Evolutionary conservation across 164 flowering plant species (phyloP), one percentile per base, ranked within the genome.

Genomic region (Umbilicus rupestris): DNA sequence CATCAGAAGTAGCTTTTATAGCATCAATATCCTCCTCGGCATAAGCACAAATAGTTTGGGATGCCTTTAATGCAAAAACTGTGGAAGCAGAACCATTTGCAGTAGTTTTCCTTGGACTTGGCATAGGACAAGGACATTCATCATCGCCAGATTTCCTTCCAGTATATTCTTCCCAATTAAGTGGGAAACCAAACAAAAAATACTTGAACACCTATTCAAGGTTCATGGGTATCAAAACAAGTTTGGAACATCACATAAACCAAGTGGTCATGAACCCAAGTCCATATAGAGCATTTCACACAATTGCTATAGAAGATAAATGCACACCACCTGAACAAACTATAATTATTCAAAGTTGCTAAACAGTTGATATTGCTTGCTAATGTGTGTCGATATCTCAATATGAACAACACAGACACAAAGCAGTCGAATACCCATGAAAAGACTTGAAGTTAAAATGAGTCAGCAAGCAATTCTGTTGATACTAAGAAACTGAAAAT

Each of bases 131-230:
- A 10, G 16, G 17, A 37, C 65, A 37, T 17, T 63, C 65, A 39
- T 63, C 45, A 10, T 41, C 45, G 6, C 7, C 44, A 7, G 20
- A 63, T 24, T 41, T 35, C 45, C 16, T 39, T 41, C 45, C 44
- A n/a, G 65, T 29, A 63, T 41, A 63, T 63, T 35, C 44, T 26
- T 63, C 65, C 65, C 65, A 63, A 29, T 63, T 63, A 20, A 24
- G 28, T 3, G 65, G 65, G 22, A 63, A 63, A 3, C 65, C 65
- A n/a, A 37, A 33, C 46, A 33, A 3, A 63, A 63, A 63, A 26
- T 17, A 7, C 10, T 63, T 22, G 29, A 63, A 63, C 28, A 35
- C 65, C 65, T 63, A 41, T 33, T 37, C 5, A 63, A 4, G 29
- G 4, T 17, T 16, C 19, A 31, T 16, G 5, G 29, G 41, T 62